Conservation (phyloP, 2,329 filamentous ascomycete species). For the Aspergillus amoenus region DNA sequence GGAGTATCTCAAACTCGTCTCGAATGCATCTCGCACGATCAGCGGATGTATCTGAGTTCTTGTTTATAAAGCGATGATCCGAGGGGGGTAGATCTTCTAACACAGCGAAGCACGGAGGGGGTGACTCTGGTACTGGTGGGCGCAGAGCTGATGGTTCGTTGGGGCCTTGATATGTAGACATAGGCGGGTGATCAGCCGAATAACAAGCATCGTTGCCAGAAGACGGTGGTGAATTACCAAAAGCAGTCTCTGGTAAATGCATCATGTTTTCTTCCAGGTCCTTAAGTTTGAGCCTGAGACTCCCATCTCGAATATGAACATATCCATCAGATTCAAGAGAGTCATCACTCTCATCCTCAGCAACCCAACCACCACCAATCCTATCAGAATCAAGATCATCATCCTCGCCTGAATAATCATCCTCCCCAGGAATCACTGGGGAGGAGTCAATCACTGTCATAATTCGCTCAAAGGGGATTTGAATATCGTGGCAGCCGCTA, state of each 20-base stretch:
- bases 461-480: slow-evolving; percentile 49
- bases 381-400: slow-evolving; percentile 43
- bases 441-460: slow-evolving; percentile 41
- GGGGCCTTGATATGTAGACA: neutral
- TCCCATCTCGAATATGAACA: neutral
- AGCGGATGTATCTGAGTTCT: slow-evolving; percentile 23
- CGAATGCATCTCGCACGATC: slow-evolving; percentile 48
- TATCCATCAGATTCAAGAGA: slow-evolving; percentile 19
- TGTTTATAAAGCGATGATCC: slow-evolving; percentile 44
- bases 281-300: neutral
- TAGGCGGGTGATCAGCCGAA: neutral
- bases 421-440: no score
- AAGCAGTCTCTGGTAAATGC: slow-evolving; percentile 11
- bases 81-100: slow-evolving; percentile 45
- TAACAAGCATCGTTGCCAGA: neutral
- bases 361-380: slow-evolving; percentile 42
- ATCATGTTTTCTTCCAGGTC: neutral
- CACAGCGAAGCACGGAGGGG: slow-evolving; percentile 36
- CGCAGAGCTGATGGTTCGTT: neutral
- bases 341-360: slow-evolving; percentile 39
- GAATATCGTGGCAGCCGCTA: slow-evolving; percentile 50
- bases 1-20: slow-evolving; percentile 61
- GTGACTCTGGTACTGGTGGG: slow-evolving; percentile 5
- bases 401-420: slow-evolving; percentile 9
- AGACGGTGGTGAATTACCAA: slow-evolving; percentile 9